phyloP scores from a whole-genome alignment of 371 early-diverging fungal genomes.

The Mucor saturninus region DNA sequence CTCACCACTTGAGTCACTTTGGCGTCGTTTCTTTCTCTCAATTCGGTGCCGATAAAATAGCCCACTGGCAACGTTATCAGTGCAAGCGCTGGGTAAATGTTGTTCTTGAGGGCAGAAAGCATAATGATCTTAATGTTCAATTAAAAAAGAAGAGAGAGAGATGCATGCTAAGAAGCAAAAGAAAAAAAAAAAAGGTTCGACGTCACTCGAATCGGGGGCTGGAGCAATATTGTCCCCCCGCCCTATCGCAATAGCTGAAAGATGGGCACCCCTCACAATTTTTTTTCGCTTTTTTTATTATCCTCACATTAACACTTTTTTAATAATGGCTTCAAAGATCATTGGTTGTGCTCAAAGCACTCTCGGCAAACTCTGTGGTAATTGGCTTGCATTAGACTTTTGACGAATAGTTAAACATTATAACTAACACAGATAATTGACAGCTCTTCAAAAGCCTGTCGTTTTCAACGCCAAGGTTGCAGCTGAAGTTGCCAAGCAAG shows the following conservation, averaged over 20 bases:
- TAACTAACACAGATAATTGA: background rate
- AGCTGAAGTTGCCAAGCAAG: conserved; percentile 73
- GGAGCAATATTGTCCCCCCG: conserved; percentile 1
- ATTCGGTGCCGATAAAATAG: conserved; percentile 28
- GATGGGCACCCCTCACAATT: conserved; percentile 6
- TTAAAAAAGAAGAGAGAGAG: background rate
- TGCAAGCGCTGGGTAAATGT: conserved; percentile 27
- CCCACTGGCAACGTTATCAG: conserved; percentile 30
- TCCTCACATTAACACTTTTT: conserved; percentile 1
- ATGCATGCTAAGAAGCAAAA: too few relatives aligned
- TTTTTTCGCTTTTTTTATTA: conserved; percentile 4
- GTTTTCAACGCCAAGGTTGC: conserved; percentile 70
- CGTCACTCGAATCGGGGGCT: conserved; percentile 4
- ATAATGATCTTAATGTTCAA: conserved; percentile 3
- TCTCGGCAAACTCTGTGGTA: conserved; percentile 45
- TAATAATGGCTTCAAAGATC: conserved; percentile 33
- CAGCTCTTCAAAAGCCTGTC: conserved; percentile 52
- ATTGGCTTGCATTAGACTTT: background rate
- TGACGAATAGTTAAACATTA: background rate
- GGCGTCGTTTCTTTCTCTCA: conserved; percentile 28
- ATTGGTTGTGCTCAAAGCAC: conserved; percentile 29
- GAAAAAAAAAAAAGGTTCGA: background rate
- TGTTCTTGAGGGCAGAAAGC: conserved; percentile 25
- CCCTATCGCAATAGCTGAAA: background rate
- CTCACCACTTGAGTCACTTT: conserved; percentile 9